phyloP scores from a whole-genome alignment of 495 filamentous ascomycete species.

The Aspergillus nidulans region DNA sequence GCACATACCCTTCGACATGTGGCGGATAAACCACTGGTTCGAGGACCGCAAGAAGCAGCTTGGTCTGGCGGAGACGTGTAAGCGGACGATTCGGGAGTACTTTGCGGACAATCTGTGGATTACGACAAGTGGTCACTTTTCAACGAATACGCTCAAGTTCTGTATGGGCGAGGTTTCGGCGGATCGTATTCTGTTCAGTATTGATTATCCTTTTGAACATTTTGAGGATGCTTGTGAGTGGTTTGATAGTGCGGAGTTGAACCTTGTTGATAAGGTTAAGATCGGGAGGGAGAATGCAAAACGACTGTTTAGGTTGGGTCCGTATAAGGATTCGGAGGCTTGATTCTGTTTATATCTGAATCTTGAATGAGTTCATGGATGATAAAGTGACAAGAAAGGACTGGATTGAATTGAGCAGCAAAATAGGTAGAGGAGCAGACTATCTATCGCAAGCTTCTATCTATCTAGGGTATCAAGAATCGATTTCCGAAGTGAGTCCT shows the following conservation, averaged over 20 bases:
- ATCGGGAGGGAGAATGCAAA: conserved; percentile 54
- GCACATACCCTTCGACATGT: conserved; percentile 60
- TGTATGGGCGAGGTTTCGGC: conserved; percentile 41
- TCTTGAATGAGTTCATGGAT: too few relatives aligned
- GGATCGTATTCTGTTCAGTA: conserved; percentile 45
- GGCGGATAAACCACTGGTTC: conserved; percentile 58
- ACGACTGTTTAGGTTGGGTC: conserved; percentile 45
- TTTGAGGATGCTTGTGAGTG: conserved; percentile 51
- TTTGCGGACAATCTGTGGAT: conserved; percentile 61
- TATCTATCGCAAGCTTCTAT: neutral
- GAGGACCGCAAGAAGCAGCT: conserved; percentile 44
- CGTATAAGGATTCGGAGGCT: conserved; percentile 37
- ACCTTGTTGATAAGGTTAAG: conserved; percentile 39
- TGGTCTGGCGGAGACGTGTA: conserved; percentile 40
- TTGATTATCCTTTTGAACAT: conserved; percentile 52
- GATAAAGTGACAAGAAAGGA: too few relatives aligned
- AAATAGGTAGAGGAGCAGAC: too few relatives aligned
- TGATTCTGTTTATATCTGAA: neutral
- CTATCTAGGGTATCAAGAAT: too few relatives aligned
- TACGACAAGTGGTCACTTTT: conserved; percentile 60
- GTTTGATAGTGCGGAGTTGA: conserved; percentile 49
- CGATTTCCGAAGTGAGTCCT: too few relatives aligned
- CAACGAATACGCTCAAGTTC: conserved; percentile 49
- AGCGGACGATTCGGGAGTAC: conserved; percentile 52
- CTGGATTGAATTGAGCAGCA: neutral